phyloP scores from a whole-genome alignment of 2,329 filamentous ascomycete genomes.

The Calonectria hongkongensis region DNA sequence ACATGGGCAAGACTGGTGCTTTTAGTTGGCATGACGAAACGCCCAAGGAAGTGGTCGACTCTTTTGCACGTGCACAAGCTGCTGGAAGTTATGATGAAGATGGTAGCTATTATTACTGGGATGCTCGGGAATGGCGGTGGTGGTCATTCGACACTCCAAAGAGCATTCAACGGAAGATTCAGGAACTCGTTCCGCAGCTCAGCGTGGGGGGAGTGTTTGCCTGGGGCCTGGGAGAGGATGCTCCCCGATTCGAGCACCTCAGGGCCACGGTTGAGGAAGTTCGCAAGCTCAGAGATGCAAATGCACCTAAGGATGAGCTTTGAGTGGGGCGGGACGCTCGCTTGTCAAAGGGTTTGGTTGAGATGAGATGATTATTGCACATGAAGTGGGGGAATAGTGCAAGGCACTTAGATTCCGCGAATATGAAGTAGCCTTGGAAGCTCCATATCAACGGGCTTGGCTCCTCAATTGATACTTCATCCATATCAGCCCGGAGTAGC shows the following conservation, averaged over 20 bases:
- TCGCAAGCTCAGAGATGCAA: slow-evolving; percentile 40
- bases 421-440: background rate
- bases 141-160: slow-evolving; percentile 84
- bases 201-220: slow-evolving; percentile 83
- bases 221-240: slow-evolving; percentile 84
- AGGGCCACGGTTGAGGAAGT: slow-evolving; percentile 57
- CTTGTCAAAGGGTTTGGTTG: background rate
- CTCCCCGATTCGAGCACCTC: slow-evolving; percentile 65
- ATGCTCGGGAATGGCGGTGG: slow-evolving; percentile 75
- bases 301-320: slow-evolving; percentile 55
- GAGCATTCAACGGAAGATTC: slow-evolving; percentile 78
- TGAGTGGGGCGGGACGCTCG: slow-evolving; percentile 15
- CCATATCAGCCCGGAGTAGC: slow-evolving; percentile 23
- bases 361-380: slow-evolving; percentile 34
- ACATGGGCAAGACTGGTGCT: slow-evolving; percentile 73
- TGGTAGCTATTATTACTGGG: slow-evolving; percentile 83
- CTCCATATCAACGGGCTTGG: slow-evolving; percentile 23
- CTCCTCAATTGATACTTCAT: slow-evolving; percentile 26
- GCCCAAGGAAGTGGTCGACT: slow-evolving; percentile 71
- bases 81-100: slow-evolving; percentile 73
- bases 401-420: background rate
- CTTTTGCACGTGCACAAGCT: slow-evolving; percentile 73
- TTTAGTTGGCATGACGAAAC: slow-evolving; percentile 77
- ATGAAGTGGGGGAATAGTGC: background rate
- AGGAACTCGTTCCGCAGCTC: slow-evolving; percentile 72